Base-by-base conservation (phyloP, 2,329 filamentous ascomycete genomes). In the Aspergillus fumigatus region DNA sequence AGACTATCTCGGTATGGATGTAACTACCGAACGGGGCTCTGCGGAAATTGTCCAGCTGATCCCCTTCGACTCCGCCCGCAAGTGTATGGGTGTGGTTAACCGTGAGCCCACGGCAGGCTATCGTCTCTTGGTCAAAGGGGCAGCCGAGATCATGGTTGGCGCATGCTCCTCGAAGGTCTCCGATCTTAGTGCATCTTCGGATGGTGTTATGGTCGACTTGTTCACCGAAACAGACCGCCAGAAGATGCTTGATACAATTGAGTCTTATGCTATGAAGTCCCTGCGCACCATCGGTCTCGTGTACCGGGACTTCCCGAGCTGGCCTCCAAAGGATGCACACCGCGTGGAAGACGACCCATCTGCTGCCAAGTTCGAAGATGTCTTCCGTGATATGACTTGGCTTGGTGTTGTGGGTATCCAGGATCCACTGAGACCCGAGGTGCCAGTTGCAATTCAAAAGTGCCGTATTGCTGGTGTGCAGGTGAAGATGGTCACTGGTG, bases 261-360 rank as follows among this genome's bases (percentile, higher is more conserved):
- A 76, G 25, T 66, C 68, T 0, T 80, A 79, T 56, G 76, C 77
- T 1, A 63, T 68, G 25, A 67, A 84, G 35, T 91, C 88, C 11
- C 81, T 92, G 14, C 85, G 89, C 49, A 92, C 88, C 0, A 91
- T 92, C 59, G 88, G 84, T 43, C 80, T 91, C 57, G 80, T 89
- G 8, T 91, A 90, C 73, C 83, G 84, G 54, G 89, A 92, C 60
- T 91, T 89, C 60, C 79, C 86, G 41, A 79, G 77, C 56, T 89
- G 86, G 82, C 88, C 89, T 26, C 87, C 86, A 2, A 75, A 71
- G 41, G 78, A 80, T 21, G 80, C 79, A n/a, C 79, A 77, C 45
- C 80, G 73, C 29, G 71, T 80, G 32, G 83, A 87, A 59, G 86
- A 88, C 58, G 85, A 89, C 62, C 70, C 77, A 7, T 81, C 80